phyloP scores from a whole-genome alignment of 2,329 filamentous ascomycete genomes.

The Fusarium poae region DNA sequence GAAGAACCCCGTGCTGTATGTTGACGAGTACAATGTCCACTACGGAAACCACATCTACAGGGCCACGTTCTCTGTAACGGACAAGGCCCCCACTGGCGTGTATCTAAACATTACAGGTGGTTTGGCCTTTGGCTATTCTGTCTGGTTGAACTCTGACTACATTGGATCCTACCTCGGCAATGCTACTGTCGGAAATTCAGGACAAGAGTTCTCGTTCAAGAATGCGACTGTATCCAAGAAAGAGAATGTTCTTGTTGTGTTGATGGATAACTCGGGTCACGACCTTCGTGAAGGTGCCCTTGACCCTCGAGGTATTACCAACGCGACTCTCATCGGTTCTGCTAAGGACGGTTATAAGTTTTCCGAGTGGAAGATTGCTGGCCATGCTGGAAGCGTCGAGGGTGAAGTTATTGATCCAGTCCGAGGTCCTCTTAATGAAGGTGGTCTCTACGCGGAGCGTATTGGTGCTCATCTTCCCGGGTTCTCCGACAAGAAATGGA shows the following conservation, averaged over 20 bases:
- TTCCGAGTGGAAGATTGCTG: conserved; percentile 69
- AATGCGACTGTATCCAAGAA: conserved; percentile 60
- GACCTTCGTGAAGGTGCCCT: conserved; percentile 64
- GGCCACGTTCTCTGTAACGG: conserved; percentile 61
- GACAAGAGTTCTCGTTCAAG: conserved; percentile 62
- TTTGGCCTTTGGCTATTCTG: conserved; percentile 68
- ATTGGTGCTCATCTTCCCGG: conserved; percentile 70
- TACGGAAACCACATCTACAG: conserved; percentile 67
- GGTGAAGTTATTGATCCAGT: conserved; percentile 65
- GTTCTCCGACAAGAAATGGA: conserved; percentile 64
- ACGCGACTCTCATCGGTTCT: conserved; percentile 62
- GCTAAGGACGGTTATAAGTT: conserved; percentile 55
- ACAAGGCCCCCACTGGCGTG: conserved; percentile 56
- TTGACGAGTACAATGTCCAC: conserved; percentile 69
- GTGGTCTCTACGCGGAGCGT: conserved; percentile 69
- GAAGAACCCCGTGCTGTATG: conserved; percentile 68
- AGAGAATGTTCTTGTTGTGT: conserved; percentile 65
- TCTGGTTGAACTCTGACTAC: conserved; percentile 69
- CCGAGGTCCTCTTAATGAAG: conserved; percentile 68
- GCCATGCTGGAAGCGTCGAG: conserved; percentile 65
- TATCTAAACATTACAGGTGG: conserved; percentile 67
- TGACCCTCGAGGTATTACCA: conserved; percentile 65
- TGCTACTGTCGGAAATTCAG: conserved; percentile 55
- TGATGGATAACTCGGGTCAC: conserved; percentile 72
- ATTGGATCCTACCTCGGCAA: conserved; percentile 68